Evolutionary conservation across 129 eudicot species (phyloP).

Genomic region (Flaveria ramosissima): DNA sequence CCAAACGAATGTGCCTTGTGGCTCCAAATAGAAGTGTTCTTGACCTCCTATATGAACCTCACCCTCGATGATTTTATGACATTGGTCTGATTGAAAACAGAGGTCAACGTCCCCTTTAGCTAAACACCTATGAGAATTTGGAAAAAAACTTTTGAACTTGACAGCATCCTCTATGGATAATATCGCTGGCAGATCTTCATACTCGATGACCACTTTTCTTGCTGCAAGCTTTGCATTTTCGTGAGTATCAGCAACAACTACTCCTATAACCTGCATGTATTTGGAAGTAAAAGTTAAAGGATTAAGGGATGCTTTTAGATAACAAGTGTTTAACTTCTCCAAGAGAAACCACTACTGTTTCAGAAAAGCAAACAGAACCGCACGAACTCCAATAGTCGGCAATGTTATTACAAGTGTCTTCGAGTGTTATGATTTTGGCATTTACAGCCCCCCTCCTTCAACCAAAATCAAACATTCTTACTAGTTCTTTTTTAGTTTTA

Average conservation of each 20-base stretch:
- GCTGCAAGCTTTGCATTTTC: conserved; percentile 93
- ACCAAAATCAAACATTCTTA: not conserved
- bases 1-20: conserved; percentile 78
- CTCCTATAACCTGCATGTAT: conserved; percentile 73
- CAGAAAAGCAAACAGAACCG: not conserved
- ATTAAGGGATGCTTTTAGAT: conserved; percentile 1
- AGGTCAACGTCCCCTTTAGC: conserved; percentile 72
- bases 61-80: conserved; percentile 87
- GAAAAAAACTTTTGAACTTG: conserved; percentile 61
- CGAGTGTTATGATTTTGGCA: too few species aligned
- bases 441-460: too few species aligned
- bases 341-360: not conserved
- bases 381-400: too few species aligned
- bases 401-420: too few species aligned
- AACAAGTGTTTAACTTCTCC: not conserved
- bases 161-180: conserved; percentile 88
- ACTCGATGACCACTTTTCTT: conserved; percentile 67
- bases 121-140: conserved; percentile 58
- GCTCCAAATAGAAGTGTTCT: conserved; percentile 95
- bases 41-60: conserved; percentile 92
- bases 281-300: not conserved
- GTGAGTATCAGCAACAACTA: conserved; percentile 96
- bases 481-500: not conserved
- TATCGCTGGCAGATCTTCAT: conserved; percentile 83
- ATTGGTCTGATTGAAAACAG: conserved; percentile 70